Percentiles rank a stretch among this genome's conserved stretches.
Conservation (phyloP, 306 rosid species). For the Sophora flavescens region DNA sequence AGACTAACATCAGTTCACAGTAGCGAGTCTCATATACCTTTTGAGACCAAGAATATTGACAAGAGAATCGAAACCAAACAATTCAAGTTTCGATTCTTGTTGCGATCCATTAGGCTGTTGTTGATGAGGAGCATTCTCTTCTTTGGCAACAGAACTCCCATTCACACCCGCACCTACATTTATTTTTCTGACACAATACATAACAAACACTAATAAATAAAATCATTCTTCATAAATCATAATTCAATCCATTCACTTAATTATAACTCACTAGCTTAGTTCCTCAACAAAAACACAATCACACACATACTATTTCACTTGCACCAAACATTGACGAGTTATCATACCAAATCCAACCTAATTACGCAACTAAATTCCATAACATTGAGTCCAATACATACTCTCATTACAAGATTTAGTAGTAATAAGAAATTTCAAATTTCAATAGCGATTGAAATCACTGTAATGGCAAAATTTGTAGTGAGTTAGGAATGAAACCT, state of each 20-base stretch:
- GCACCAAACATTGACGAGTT: background rate
- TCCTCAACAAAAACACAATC: constrained; percentile 16
- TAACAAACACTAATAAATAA: constrained; percentile 20
- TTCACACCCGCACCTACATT: constrained; percentile 58
- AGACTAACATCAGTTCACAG: constrained; percentile 29
- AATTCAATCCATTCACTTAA: background rate
- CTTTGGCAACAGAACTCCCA: constrained; percentile 54
- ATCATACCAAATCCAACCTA: background rate
- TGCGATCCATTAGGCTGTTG: constrained; percentile 69
- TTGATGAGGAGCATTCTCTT: constrained; percentile 55
- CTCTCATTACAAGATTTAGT: too few species aligned
- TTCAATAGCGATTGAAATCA: constrained; percentile 15
- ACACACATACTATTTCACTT: background rate
- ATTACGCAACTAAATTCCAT: background rate
- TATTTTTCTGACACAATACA: constrained; percentile 63
- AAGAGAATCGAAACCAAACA: constrained; percentile 98
- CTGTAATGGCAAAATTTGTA: background rate
- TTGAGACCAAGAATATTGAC: constrained; percentile 98
- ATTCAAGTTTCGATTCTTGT: constrained; percentile 86
- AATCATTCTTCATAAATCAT: background rate
- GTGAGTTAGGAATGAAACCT: constrained; percentile 58
- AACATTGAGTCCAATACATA: background rate
- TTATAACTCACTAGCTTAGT: background rate
- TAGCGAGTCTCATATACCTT: constrained; percentile 62
- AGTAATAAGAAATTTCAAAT: too few species aligned